Evolutionary conservation across 495 filamentous ascomycete genomes (phyloP), one percentile per base, ranked within the genome.

Genomic region (Penicillium pulvis): DNA sequence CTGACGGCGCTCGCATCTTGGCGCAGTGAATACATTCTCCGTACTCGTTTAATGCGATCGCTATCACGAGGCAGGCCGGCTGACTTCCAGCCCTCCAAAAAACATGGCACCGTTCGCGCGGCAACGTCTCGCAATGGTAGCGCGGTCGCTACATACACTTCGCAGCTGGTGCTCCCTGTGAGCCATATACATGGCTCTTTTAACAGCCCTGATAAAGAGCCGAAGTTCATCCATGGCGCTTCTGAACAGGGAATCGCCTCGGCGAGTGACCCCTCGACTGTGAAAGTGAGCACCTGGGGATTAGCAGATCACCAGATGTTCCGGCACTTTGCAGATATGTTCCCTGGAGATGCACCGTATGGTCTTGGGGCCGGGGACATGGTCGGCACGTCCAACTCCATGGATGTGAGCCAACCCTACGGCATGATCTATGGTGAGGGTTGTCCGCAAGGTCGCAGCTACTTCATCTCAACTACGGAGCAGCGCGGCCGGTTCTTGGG

Each of bases 21-120:
- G 93, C 84, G 92, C 31, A 95, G 90, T 69, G 93, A 97, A 68
- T 97, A 96, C 67, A 88, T 96, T 42, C 70, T 94, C 30, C 81
- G 93, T 24, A 97, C 91, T n/a, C 84, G 88, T 45, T 79, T 96
- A 57, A 78, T 97, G 42, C 83, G 91, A 41, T 93, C 90, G 49
- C 77, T 97, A 53, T 80, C 78, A 33, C 83, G 90, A 52, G 93
- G 92, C 74, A 96, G 88, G 72, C 87, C 85, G 54, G 81, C 79
- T 57, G 82, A 79, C 65, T 81, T 73, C 70, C 81, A 79, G 63
- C 82, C 77, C 52, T 74, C 65, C 60, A 78, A 75, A 68, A 83
- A 67, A 62, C 82, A 72, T 51, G 76, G 73, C 47, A 70, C 74
- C 42, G 75, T 79, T 24, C 78, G 79, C 48, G 68, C 78, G 11